Evolutionary conservation across 2,329 filamentous ascomycete genomes (phyloP).

Genomic region (Anthostomella pinea): DNA sequence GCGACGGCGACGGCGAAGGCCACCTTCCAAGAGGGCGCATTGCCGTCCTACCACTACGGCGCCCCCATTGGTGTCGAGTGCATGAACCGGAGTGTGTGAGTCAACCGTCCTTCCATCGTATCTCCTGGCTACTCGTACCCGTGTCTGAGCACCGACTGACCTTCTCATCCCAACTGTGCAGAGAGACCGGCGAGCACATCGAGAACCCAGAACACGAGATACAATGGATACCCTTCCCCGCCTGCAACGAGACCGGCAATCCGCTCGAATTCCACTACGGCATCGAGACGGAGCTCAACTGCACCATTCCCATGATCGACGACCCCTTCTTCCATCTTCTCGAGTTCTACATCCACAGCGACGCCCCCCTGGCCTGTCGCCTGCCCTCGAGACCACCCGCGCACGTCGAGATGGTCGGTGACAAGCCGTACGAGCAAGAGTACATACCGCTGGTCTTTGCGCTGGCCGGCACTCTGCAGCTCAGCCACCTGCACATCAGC

Average conservation of each 20-base stretch:
- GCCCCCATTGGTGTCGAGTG: conserved; percentile 68
- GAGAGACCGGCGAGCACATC: conserved; percentile 87
- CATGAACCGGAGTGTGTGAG: conserved; percentile 71
- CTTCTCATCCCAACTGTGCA: conserved; percentile 36
- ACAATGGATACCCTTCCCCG: conserved; percentile 87
- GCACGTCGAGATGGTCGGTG: conserved; percentile 54
- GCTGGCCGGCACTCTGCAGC: conserved; percentile 82
- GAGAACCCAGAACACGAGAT: conserved; percentile 77
- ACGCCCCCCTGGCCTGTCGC: conserved; percentile 88
- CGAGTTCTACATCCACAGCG: conserved; percentile 97
- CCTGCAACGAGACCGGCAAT: conserved; percentile 81
- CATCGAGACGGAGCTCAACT: conserved; percentile 76
- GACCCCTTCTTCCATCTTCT: conserved; percentile 84
- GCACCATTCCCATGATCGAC: conserved; percentile 72
- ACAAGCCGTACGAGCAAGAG: conserved; percentile 48
- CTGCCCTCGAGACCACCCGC: conserved; percentile 72
- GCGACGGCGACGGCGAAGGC: conserved; percentile 18
- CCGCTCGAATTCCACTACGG: conserved; percentile 87
- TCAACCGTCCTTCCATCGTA: conserved; percentile 16
- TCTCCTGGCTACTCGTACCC: not conserved
- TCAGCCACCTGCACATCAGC: conserved; percentile 85
- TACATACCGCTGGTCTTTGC: conserved; percentile 87
- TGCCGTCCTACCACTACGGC: conserved; percentile 64
- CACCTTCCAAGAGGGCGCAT: conserved; percentile 36
- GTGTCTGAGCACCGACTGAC: conserved; percentile 3